These are phyloP conservation scores for Suhomyces sp. DNA, from an alignment of 805 yeast genomes.

Conservation along the genomic window DNA sequence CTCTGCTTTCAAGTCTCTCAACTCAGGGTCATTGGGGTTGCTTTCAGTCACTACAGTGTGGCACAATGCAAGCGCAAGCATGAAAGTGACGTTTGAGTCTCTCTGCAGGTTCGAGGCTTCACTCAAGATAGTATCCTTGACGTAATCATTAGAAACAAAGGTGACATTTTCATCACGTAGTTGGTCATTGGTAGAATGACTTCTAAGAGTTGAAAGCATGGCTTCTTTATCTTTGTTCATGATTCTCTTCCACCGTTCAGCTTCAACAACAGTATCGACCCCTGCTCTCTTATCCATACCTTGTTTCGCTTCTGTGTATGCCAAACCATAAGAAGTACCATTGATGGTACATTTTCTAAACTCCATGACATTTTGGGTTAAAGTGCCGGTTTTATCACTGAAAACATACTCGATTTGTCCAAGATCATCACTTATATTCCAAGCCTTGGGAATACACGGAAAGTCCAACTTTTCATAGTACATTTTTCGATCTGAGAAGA, in stretches of 20 bases:
- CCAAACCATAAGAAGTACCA: conserved; percentile 71
- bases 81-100: conserved; percentile 52
- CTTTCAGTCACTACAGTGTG: conserved; percentile 70
- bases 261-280: conserved; percentile 64
- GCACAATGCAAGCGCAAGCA: conserved; percentile 66
- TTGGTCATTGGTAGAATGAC: conserved; percentile 23
- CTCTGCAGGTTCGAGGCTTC: conserved; percentile 32
- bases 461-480: conserved; percentile 68
- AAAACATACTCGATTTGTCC: conserved; percentile 85
- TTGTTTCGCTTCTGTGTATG: conserved; percentile 79
- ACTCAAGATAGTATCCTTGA: conserved; percentile 46
- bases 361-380: conserved; percentile 84
- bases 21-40: conserved; percentile 35
- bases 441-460: conserved; percentile 80
- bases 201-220: conserved; percentile 47
- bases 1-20: conserved; percentile 64
- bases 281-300: conserved; percentile 80
- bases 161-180: conserved; percentile 51
- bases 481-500: conserved; percentile 70
- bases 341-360: conserved; percentile 76
- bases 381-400: conserved; percentile 82
- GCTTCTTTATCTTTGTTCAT: conserved; percentile 55
- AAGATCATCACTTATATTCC: conserved; percentile 83
- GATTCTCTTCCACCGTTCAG: conserved; percentile 46
- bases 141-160: conserved; percentile 59